Evolutionary conservation across 495 filamentous ascomycete genomes (phyloP).

Genomic region (Aspergillus campestris): DNA sequence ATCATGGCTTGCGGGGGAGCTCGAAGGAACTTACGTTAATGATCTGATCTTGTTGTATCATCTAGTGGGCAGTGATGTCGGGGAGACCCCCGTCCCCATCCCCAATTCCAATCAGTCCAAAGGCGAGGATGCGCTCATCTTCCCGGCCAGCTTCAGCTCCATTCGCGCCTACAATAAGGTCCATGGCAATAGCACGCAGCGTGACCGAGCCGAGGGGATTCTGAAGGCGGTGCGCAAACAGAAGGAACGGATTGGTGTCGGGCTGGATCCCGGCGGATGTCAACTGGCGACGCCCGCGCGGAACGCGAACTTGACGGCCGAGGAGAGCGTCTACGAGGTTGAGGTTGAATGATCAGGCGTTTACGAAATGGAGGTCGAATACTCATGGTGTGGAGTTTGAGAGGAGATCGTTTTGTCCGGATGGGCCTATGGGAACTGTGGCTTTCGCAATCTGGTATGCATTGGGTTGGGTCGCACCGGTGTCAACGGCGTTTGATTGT

Average conservation of each 20-base stretch:
- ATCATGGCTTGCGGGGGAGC: slow-evolving; percentile 12
- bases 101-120: slow-evolving; percentile 14
- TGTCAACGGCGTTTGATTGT: too few species aligned
- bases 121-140: slow-evolving; percentile 23
- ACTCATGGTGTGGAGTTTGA: not conserved
- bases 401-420: not conserved
- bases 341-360: slow-evolving; percentile 10
- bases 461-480: too few species aligned
- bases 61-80: slow-evolving; percentile 7
- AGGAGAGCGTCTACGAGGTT: slow-evolving; percentile 34
- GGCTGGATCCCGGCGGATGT: slow-evolving; percentile 37
- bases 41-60: slow-evolving; percentile 2
- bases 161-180: slow-evolving; percentile 31
- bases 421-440: too few species aligned
- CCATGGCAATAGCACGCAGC: slow-evolving; percentile 29
- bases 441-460: too few species aligned
- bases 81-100: slow-evolving; percentile 10
- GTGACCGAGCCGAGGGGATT: slow-evolving; percentile 30
- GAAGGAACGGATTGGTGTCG: slow-evolving; percentile 40
- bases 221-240: slow-evolving; percentile 31
- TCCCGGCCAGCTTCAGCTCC: slow-evolving; percentile 24
- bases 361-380: not conserved
- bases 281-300: slow-evolving; percentile 17
- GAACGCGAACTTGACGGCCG: slow-evolving; percentile 27
- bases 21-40: slow-evolving; percentile 12